Evolutionary conservation across 139 green algal species (phyloP).

Genomic region (Chlorella vulgaris): DNA sequence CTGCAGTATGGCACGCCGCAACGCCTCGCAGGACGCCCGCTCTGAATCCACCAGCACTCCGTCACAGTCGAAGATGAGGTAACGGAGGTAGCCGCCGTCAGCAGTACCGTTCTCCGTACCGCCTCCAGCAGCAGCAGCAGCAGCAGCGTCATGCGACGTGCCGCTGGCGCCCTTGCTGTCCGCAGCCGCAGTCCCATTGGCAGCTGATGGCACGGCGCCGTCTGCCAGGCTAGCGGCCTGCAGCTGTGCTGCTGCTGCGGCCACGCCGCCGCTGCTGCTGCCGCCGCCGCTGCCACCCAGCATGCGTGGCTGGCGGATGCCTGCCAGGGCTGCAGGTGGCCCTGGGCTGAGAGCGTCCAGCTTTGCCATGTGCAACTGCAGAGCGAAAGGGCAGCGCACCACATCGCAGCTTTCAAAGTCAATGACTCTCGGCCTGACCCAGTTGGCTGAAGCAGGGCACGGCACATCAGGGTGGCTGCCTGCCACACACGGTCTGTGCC

Average conservation of each 20-base stretch:
- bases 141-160: not conserved
- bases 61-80: constrained; percentile 84
- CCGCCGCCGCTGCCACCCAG: constrained; percentile 10
- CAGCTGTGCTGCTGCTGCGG: not conserved
- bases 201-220: not conserved
- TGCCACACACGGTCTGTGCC: too few relatives aligned
- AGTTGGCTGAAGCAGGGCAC: too few relatives aligned
- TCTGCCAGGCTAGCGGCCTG: not conserved
- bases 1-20: constrained; percentile 65
- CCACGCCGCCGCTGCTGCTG: not conserved
- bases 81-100: constrained; percentile 39
- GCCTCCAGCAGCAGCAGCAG: not conserved
- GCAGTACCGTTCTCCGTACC: not conserved
- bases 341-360: constrained; percentile 49
- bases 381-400: constrained; percentile 54
- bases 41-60: constrained; percentile 83
- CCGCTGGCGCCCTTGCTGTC: not conserved
- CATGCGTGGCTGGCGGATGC: constrained; percentile 29
- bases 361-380: constrained; percentile 70
- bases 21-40: constrained; percentile 68
- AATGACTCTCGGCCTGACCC: too few relatives aligned
- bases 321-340: not conserved
- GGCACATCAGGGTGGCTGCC: too few relatives aligned
- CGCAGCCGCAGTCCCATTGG: not conserved
- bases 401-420: not conserved